These are phyloP conservation scores for Podospora pseudopauciseta DNA, from an alignment of 495 filamentous ascomycete species.

Conservation along the genomic window DNA sequence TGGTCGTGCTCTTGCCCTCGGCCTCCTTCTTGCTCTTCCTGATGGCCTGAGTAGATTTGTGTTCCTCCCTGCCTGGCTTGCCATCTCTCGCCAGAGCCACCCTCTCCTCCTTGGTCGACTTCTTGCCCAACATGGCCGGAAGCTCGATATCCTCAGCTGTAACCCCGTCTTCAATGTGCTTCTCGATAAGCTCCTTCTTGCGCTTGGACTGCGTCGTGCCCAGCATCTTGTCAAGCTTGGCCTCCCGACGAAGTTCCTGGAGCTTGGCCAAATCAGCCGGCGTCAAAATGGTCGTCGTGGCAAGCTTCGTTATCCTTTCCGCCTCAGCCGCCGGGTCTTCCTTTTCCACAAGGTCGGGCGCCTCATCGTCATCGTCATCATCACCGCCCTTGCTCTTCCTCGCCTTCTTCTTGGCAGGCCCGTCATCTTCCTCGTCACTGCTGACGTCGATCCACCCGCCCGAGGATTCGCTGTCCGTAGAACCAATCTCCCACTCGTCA, in stretches of 20 bases:
- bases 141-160: constrained; percentile 84
- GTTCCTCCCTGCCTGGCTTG: constrained; percentile 66
- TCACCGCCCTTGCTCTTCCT: constrained; percentile 26
- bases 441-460: constrained; percentile 90
- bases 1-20: constrained; percentile 91
- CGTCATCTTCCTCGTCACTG: constrained; percentile 70
- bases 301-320: constrained; percentile 53
- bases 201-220: constrained; percentile 39
- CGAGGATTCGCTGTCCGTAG: constrained; percentile 66
- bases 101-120: constrained; percentile 70
- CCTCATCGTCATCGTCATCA: constrained; percentile 22
- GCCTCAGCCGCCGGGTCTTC: constrained; percentile 41
- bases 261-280: constrained; percentile 91
- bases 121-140: constrained; percentile 64
- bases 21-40: constrained; percentile 78
- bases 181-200: constrained; percentile 48
- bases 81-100: constrained; percentile 74
- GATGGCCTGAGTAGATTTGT: constrained; percentile 76
- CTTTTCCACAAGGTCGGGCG: constrained; percentile 30
- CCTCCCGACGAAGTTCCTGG: constrained; percentile 72
- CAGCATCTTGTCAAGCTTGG: constrained; percentile 61
- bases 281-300: constrained; percentile 84
- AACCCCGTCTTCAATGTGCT: constrained; percentile 76
- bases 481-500: constrained; percentile 82
- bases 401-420: constrained; percentile 61